Evolutionary conservation across 1,139 yeast species (phyloP), one percentile per base, ranked within the genome.

Genomic region (Hanseniaspora gamundiae): DNA sequence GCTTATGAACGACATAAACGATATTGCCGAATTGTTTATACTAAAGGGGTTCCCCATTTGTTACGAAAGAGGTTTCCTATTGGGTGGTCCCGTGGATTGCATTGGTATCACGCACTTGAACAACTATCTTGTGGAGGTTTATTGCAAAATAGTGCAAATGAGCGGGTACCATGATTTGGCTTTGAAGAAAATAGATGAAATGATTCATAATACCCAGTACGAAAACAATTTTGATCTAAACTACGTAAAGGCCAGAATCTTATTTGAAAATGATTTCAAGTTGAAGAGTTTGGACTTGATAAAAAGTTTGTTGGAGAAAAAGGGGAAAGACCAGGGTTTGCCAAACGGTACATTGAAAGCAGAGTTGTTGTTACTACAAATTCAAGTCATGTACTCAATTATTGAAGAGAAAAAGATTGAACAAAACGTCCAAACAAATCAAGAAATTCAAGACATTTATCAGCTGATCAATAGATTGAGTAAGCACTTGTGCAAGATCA

Each of bases 71-170:
- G 95, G 95, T 16, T 72, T 77, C 8, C 69, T 59, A 55, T 69
- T 67, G 69, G 97, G 67, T 60, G 82, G 73, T 54, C 76, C 61
- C 60, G 78, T 69, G 64, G 82, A 60, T 63, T 54, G 54, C 14
- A 53, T 58, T 6, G 52, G 51, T 30, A 51, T 78, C 57, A 68
- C 95, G 79, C 53, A 80, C 71, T 52, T 85, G 87, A 31, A 78
- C 81, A 91, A 91, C 61, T 79, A 82, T 59, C 69, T 93, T 47
- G 84, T 86, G 8, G 94, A 87, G 58, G 88, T 94, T 1, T 75
- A 93, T 51, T 58, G 86, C 51, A 77, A 76, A 57, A 71, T 80
- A 43, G 74, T 85, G 39, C 73, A 79, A 50, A 62, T 87, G 47
- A 84, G 95, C 1, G 83, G 81, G 42, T 66, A 73, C 51, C 80